phyloP scores from a whole-genome alignment of 768 basidiomycete genomes.

The Amanita subjunquillea region DNA sequence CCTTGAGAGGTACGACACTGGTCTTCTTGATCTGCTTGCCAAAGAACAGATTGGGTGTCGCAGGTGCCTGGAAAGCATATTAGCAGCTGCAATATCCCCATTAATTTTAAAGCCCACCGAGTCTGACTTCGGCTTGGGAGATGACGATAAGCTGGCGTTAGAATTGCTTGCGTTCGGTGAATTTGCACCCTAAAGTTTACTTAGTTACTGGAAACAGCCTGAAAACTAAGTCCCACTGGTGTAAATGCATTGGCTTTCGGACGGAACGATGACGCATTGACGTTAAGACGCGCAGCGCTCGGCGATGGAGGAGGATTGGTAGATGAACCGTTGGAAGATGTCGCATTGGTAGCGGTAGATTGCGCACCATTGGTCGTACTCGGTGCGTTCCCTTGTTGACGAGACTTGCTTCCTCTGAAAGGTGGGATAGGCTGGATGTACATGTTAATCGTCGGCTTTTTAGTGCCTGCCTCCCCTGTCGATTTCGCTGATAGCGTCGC shows the following conservation, averaged over 20 bases:
- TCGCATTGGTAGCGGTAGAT: conserved; percentile 13
- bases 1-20: conserved; percentile 74
- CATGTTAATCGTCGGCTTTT: conserved; percentile 54
- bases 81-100: conserved; percentile 4
- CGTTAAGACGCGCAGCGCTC: conserved; percentile 60
- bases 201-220: conserved; percentile 12
- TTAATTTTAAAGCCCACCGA: conserved; percentile 21
- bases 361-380: conserved; percentile 12
- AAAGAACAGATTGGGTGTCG: conserved; percentile 82
- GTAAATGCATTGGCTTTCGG: conserved; percentile 76
- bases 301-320: conserved; percentile 39
- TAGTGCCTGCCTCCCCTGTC: conserved; percentile 23
- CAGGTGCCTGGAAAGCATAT: conserved; percentile 21
- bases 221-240: conserved; percentile 36
- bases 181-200: conserved; percentile 27
- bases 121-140: conserved; percentile 58
- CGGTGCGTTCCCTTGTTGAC: conserved; percentile 12
- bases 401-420: conserved; percentile 59
- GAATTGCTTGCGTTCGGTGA: conserved; percentile 33
- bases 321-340: conserved; percentile 11
- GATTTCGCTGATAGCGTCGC: conserved; percentile 17
- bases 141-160: conserved; percentile 28
- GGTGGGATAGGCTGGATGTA: conserved; percentile 86
- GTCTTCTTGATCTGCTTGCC: conserved; percentile 73
- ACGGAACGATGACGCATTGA: conserved; percentile 84